phyloP scores from a whole-genome alignment of 352 stramenopile genomes.

The Globisporangium echinulatum region DNA sequence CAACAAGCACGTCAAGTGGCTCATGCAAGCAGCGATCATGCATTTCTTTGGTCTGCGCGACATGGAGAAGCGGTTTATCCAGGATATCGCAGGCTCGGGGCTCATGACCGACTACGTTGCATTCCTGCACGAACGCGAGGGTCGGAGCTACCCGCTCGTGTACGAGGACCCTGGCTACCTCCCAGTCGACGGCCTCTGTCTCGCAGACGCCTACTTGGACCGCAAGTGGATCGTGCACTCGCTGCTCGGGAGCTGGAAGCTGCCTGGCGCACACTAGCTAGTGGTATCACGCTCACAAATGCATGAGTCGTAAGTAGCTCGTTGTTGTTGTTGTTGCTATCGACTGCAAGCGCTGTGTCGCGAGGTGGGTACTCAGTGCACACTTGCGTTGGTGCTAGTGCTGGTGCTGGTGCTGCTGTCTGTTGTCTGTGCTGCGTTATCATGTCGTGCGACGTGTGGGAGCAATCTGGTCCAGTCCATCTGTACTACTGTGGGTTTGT shows the following conservation, averaged over 20 bases:
- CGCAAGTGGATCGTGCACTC: constrained; percentile 5
- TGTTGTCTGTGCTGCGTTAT: too few species aligned
- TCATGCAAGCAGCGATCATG: too few species aligned
- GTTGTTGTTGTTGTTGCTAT: neutral
- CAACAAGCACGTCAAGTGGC: too few species aligned
- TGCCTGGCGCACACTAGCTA: neutral
- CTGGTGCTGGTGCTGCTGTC: too few species aligned
- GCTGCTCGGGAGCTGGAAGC: constrained; percentile 5
- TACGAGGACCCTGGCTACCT: constrained; percentile 1
- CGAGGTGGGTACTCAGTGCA: neutral
- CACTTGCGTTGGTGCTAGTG: too few species aligned
- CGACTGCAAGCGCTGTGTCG: neutral
- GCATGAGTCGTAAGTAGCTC: too few species aligned
- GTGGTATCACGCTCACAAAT: neutral
- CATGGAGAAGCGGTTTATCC: constrained; percentile 8
- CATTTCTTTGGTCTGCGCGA: neutral
- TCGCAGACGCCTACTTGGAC: constrained; percentile 4
- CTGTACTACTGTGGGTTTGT: too few species aligned
- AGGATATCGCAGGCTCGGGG: constrained; percentile 13
- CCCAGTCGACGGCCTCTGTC: constrained; percentile 10
- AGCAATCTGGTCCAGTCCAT: too few species aligned
- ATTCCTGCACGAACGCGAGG: constrained; percentile 10
- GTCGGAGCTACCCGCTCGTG: constrained; percentile 1
- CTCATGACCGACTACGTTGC: constrained; percentile 17
- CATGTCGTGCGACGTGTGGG: too few species aligned